Percentiles rank a stretch among this genome's conserved stretches.
Conservation (phyloP, 768 basidiomycete genomes). For the Asterophora lycoperdoides region DNA sequence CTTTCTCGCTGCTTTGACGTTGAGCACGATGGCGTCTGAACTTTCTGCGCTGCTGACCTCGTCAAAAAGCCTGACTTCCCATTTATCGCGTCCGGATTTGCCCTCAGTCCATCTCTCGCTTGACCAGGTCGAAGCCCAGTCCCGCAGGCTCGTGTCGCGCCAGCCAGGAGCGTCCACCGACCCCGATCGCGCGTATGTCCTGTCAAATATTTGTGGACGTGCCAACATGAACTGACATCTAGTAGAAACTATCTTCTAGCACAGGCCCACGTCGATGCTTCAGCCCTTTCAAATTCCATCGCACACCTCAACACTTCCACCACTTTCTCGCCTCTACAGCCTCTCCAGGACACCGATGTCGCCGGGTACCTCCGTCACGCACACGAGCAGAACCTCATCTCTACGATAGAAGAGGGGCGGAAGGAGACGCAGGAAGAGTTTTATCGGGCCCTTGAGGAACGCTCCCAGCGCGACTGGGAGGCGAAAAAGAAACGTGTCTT, state of each 20-base stretch:
- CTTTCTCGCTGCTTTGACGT: neutral
- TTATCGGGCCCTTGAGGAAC: conserved; percentile 73
- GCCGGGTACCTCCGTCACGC: conserved; percentile 93
- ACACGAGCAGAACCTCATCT: conserved; percentile 91
- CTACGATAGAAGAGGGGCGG: conserved; percentile 87
- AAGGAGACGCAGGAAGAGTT: conserved; percentile 83
- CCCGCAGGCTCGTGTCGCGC: conserved; percentile 73
- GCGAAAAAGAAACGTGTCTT: conserved; percentile 85
- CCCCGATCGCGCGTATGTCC: conserved; percentile 66
- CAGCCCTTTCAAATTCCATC: conserved; percentile 80
- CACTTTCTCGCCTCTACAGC: conserved; percentile 87
- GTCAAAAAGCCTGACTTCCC: conserved; percentile 70
- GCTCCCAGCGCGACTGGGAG: conserved; percentile 82
- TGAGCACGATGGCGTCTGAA: conserved; percentile 38
- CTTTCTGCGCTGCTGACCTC: conserved; percentile 68
- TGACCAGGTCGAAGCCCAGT: conserved; percentile 94
- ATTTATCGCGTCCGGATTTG: conserved; percentile 74
- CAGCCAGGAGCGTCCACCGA: conserved; percentile 62
- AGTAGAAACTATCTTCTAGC: conserved; percentile 86
- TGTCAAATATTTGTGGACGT: neutral
- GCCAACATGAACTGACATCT: conserved; percentile 5
- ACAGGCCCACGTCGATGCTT: conserved; percentile 89
- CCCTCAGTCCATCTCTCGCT: conserved; percentile 87
- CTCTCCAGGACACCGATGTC: conserved; percentile 91
- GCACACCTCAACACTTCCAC: conserved; percentile 76